Base-by-base conservation (phyloP, 768 basidiomycete species). In the Grammothele lineata region DNA sequence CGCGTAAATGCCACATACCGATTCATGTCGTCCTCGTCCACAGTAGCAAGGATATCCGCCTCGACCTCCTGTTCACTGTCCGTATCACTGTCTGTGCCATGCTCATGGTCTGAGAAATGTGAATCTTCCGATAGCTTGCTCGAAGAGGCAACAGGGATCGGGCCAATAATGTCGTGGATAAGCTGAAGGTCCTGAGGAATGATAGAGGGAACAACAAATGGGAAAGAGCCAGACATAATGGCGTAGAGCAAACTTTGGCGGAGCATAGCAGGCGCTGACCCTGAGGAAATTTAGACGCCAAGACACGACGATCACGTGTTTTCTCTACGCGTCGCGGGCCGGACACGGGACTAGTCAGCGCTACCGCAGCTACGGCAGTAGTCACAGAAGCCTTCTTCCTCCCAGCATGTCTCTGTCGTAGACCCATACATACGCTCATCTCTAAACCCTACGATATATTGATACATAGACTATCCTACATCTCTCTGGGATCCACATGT, bases 61-160 rank as follows among this genome's bases (percentile, higher is more conserved):
- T 83, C 84, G 37, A 87, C 80, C 60, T 88, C 88, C 32, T 80
- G 79, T 58, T 86, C 85, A 50, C 86, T 88, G 46, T 74, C 78
- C 32, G 64, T 66, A 37, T 77, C 78, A 48, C 59, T 66, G 37
- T 62, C 61, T 17, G 71, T 80, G 14, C 59, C 67, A 57, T 75
- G 72, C 43, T 80, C 75, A 10, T 51, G 43, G 5, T 45, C 34
- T 17, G 41, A 38, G 36, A 22, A 30, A 40, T 15, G 37, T 22
- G 44, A 34, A 7, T 44, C 23, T 23, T 36, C 19, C 6, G 25
- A 11, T 23, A 40, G 15, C 40, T 50, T 51, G 41, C 37, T 51
- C 10, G 49, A 27, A 19, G 44, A n/a, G 21, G 53, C 40, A 19
- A 33, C 24, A 3, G 54, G 43, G 11, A 62, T 39, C 0, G 65